Evolutionary conservation across 2,329 filamentous ascomycete genomes (phyloP).

Genomic region (Atkinsonella texensis): DNA sequence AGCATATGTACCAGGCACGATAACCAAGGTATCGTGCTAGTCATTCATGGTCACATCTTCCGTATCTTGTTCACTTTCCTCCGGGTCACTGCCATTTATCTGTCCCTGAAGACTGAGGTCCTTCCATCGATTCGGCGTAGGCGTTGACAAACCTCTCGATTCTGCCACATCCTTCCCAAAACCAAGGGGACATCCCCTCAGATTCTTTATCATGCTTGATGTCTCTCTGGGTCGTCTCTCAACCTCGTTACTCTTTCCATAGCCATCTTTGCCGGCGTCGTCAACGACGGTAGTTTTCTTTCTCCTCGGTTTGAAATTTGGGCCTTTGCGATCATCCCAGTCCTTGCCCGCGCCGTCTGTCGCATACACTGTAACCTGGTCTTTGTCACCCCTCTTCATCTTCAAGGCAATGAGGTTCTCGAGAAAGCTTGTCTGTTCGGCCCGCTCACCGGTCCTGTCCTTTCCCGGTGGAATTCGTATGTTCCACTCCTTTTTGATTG

Average conservation of each 20-base stretch:
- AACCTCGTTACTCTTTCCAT: slow-evolving; percentile 8
- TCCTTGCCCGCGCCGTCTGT: slow-evolving; percentile 29
- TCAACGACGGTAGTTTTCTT: slow-evolving; percentile 6
- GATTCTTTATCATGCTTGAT: background rate
- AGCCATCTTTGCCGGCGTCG: background rate
- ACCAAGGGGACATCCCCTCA: slow-evolving; percentile 10
- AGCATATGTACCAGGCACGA: no score
- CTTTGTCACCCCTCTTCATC: slow-evolving; percentile 48
- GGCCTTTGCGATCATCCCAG: slow-evolving; percentile 29
- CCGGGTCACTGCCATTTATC: background rate
- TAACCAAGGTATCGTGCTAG: background rate
- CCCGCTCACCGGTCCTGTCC: slow-evolving; percentile 34
- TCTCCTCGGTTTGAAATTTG: slow-evolving; percentile 26
- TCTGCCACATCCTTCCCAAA: slow-evolving; percentile 10
- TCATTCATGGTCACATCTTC: background rate
- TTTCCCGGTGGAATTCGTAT: slow-evolving; percentile 33
- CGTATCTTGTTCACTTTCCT: background rate
- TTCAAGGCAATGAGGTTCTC: slow-evolving; percentile 56
- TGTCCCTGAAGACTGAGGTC: slow-evolving; percentile 12
- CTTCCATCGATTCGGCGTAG: slow-evolving; percentile 23
- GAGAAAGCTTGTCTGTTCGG: slow-evolving; percentile 44
- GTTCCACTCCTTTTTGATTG: slow-evolving; percentile 30
- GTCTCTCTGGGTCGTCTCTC: slow-evolving; percentile 1
- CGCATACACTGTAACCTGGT: slow-evolving; percentile 51
- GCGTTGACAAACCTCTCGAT: slow-evolving; percentile 17